phyloP scores from a whole-genome alignment of 495 filamentous ascomycete species.

The Aspergillus steynii region DNA sequence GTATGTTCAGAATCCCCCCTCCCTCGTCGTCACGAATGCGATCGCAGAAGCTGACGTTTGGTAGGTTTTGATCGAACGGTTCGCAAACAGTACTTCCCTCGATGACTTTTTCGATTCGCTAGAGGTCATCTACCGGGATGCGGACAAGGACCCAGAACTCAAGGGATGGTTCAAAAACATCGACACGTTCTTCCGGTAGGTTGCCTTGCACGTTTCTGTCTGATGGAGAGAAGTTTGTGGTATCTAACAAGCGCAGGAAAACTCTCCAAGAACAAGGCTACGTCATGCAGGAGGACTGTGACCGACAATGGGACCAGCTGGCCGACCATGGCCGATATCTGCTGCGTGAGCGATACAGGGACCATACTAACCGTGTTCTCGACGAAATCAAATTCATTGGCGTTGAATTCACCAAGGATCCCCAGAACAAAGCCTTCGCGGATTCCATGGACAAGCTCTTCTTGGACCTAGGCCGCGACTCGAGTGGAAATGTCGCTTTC shows the following conservation, averaged over 20 bases:
- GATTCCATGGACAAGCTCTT: constrained; percentile 81
- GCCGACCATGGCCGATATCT: constrained; percentile 88
- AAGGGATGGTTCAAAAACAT: constrained; percentile 85
- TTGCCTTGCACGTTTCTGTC: not conserved
- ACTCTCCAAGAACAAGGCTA: constrained; percentile 88
- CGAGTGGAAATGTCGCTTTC: constrained; percentile 81
- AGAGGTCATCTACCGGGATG: constrained; percentile 85
- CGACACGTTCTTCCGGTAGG: constrained; percentile 68
- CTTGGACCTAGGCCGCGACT: constrained; percentile 79
- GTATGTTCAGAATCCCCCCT: constrained; percentile 38
- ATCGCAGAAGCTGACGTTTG: constrained; percentile 45
- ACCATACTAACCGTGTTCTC: constrained; percentile 82
- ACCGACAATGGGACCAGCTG: constrained; percentile 76
- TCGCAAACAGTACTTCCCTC: constrained; percentile 88
- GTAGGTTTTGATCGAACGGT: constrained; percentile 86
- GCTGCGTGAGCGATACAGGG: constrained; percentile 82
- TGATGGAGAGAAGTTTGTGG: not conserved
- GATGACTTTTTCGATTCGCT: constrained; percentile 86
- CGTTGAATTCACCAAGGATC: constrained; percentile 85
- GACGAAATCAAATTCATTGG: constrained; percentile 89
- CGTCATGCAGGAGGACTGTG: constrained; percentile 82
- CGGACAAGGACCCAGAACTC: constrained; percentile 85
- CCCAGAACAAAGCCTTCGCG: constrained; percentile 79
- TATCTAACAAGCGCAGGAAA: constrained; percentile 41
- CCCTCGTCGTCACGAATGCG: not conserved